phyloP scores from a whole-genome alignment of 306 rosid genomes.

The Malus sieversii region DNA sequence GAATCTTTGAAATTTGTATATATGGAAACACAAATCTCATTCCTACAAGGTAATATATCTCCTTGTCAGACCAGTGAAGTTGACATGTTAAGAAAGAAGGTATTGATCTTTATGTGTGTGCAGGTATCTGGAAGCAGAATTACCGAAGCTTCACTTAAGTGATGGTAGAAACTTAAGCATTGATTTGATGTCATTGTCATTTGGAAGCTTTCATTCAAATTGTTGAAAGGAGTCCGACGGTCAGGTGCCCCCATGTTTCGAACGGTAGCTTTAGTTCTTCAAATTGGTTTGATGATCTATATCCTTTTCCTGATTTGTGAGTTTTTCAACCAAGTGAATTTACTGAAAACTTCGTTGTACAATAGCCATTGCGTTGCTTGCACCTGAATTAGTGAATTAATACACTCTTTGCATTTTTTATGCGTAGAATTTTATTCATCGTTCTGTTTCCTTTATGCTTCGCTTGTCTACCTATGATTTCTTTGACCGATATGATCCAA shows the following conservation, averaged over 20 bases:
- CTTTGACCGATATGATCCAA: neutral
- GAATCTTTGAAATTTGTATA: slow-evolving; percentile 31
- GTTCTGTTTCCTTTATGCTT: neutral
- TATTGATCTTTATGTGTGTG: neutral
- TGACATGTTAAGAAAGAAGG: neutral
- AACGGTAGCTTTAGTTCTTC: neutral
- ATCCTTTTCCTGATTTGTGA: neutral
- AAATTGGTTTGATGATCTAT: neutral
- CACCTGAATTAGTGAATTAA: neutral
- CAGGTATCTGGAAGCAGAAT: neutral
- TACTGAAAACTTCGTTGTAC: neutral
- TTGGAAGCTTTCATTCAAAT: neutral
- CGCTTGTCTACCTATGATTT: neutral
- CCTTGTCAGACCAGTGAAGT: neutral
- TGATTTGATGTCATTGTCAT: neutral
- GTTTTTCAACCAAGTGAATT: neutral
- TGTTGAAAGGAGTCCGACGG: neutral
- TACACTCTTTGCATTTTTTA: neutral
- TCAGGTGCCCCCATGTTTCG: neutral
- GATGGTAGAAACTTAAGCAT: neutral
- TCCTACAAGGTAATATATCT: slow-evolving; percentile 13
- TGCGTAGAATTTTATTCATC: neutral
- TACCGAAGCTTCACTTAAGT: neutral
- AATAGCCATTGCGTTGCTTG: neutral
- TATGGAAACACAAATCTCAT: neutral